Evolutionary conservation across 805 yeast species (phyloP), one percentile per base, ranked within the genome.

Genomic region (Barnettozyma siamensis): DNA sequence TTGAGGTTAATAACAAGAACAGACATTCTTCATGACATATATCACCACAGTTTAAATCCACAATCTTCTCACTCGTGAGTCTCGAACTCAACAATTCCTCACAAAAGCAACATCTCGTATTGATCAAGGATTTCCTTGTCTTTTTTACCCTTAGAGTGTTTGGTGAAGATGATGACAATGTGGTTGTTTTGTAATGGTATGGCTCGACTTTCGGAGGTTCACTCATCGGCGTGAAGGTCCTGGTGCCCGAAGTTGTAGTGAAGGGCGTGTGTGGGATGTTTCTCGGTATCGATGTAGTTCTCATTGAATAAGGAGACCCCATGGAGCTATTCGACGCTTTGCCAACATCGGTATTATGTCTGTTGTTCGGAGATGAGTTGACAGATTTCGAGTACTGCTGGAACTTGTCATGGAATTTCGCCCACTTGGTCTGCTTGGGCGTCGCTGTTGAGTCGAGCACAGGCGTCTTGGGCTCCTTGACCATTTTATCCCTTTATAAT

Each of bases 1-100:
- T 8, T 8, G 29, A 12, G n/a, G 10, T 31, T 13, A 2, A 38
- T 16, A 55, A 17, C 6, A 66, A 41, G 34, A 53, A 53, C 21
- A 71, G 59, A 45, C 78, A 72, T 40, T 72, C 71, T 32, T 68
- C 71, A 46, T 72, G 78, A 30, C 70, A 59, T 18, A 59, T 56
- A 44, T 72, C 72, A 7, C 73, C 75, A 54, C 78, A 72, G 10
- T 49, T 53, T 24, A 72, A 52, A 31, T 62, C 62, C 21, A 72
- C 54, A 12, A 67, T 47, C 33, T 52, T 57, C 49, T 72, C 78
- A 16, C 46, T 43, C 3, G 50, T 52, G 13, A 72, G 51, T 30
- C 62, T 68, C 11, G 66, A 58, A 13, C 64, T 55, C 3, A 71
- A 50, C 2, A 57, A 50, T 40, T 72, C 77, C 2, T 64, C 65